These are phyloP conservation scores for Solanum piurae DNA, from an alignment of 257 asterid species.

Conservation along the genomic window DNA sequence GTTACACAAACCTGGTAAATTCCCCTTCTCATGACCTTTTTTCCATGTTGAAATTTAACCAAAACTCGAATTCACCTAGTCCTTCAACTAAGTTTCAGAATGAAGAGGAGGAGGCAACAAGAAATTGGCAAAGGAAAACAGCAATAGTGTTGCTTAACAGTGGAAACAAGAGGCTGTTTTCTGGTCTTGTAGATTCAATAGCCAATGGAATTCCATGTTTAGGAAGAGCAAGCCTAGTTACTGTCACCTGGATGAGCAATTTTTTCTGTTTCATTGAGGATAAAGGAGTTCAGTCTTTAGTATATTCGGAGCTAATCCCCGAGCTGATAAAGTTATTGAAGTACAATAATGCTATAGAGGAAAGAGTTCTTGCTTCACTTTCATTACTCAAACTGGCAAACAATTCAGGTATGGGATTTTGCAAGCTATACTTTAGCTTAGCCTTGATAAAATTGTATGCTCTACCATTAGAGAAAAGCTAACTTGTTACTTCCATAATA, in stretches of 20 bases:
- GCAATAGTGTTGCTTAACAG: conserved; percentile 34
- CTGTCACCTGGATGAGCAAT: conserved; percentile 63
- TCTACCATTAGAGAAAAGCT: not conserved
- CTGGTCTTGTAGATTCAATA: conserved; percentile 49
- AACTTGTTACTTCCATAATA: not conserved
- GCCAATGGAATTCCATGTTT: conserved; percentile 59
- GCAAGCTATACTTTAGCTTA: not conserved
- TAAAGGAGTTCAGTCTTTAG: conserved; percentile 21
- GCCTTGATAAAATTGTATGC: not conserved
- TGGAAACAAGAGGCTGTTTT: conserved; percentile 33
- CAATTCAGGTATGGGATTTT: conserved; percentile 37
- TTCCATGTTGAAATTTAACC: not conserved
- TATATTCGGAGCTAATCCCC: conserved; percentile 47
- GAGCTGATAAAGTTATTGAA: conserved; percentile 28
- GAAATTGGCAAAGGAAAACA: conserved; percentile 43
- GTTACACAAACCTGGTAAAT: conserved; percentile 23
- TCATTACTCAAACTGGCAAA: conserved; percentile 43
- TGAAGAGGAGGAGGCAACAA: conserved; percentile 36
- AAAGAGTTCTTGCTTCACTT: conserved; percentile 56
- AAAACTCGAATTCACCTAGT: not conserved
- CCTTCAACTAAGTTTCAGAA: conserved; percentile 17
- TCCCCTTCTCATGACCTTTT: not conserved
- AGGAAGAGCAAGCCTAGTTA: conserved; percentile 65
- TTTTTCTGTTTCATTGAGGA: conserved; percentile 27
- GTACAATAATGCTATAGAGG: conserved; percentile 37